phyloP scores from a whole-genome alignment of 2,329 filamentous ascomycete species.

The Parafenestella ontariensis region DNA sequence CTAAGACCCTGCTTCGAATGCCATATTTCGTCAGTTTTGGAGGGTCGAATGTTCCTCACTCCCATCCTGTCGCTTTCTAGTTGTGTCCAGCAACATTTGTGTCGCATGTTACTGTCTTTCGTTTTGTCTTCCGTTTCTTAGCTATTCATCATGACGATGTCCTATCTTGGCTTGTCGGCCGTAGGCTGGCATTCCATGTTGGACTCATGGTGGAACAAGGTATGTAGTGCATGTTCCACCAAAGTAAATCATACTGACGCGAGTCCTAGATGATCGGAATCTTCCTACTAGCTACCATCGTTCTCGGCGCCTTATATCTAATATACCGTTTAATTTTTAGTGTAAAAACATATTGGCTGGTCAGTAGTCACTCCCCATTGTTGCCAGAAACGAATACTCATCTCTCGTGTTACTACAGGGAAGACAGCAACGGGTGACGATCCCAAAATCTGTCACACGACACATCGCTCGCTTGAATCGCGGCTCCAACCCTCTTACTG shows the following conservation, averaged over 20 bases:
- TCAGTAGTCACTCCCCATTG: background rate
- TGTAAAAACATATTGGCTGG: background rate
- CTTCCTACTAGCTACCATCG: background rate
- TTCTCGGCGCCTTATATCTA: background rate
- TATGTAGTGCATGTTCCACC: background rate
- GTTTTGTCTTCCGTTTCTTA: constrained; percentile 1
- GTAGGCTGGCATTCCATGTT: constrained; percentile 8
- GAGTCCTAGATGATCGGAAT: background rate
- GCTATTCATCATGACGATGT: constrained; percentile 1
- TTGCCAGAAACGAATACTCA: background rate
- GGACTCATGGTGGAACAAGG: constrained; percentile 9
- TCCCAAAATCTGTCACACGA: constrained; percentile 1
- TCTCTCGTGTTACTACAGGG: background rate
- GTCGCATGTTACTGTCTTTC: background rate
- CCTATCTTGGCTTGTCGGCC: constrained; percentile 6
- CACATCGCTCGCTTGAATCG: background rate
- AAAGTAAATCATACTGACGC: background rate
- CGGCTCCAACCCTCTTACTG: background rate
- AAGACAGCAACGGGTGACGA: background rate
- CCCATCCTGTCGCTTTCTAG: background rate
- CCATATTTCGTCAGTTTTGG: background rate
- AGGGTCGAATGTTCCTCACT: background rate
- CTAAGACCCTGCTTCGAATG: background rate
- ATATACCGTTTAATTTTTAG: background rate
- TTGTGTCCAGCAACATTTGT: background rate